A percentile compares a stretch with the other conserved stretches of the same genome.
phyloP scores from a whole-genome alignment of 1,284 basidiomycete species.

The Coniophora puteana region DNA sequence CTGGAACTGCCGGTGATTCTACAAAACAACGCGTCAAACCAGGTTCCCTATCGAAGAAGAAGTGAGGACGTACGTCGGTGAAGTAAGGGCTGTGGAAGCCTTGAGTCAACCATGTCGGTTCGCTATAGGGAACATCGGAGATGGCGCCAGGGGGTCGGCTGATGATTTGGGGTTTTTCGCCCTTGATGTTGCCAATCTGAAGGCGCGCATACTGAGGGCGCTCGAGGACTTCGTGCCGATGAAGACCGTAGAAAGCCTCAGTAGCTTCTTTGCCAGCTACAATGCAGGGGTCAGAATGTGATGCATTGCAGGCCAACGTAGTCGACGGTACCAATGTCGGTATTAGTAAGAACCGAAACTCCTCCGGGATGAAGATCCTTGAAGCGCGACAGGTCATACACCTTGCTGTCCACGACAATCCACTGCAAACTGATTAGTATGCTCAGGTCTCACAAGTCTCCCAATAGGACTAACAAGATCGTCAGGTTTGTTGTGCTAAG shows the following conservation, averaged over 20 bases:
- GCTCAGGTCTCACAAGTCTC: neutral
- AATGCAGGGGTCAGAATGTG: neutral
- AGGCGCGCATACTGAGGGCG: slow-evolving; percentile 80
- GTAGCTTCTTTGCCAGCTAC: slow-evolving; percentile 81
- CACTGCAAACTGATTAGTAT: slow-evolving; percentile 36
- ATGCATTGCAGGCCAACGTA: neutral
- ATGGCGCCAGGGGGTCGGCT: slow-evolving; percentile 62
- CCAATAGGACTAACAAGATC: slow-evolving; percentile 50
- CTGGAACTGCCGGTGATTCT: slow-evolving; percentile 66
- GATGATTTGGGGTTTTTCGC: slow-evolving; percentile 62
- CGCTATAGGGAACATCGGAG: slow-evolving; percentile 84
- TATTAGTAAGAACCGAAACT: slow-evolving; percentile 45
- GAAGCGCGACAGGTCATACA: slow-evolving; percentile 65
- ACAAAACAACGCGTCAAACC: no score
- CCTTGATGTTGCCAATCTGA: slow-evolving; percentile 75
- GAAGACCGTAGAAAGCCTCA: slow-evolving; percentile 87
- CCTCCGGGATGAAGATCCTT: slow-evolving; percentile 68
- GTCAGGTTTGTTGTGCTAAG: slow-evolving; percentile 73
- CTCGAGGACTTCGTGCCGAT: slow-evolving; percentile 82
- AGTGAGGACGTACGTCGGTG: no score
- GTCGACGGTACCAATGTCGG: slow-evolving; percentile 31
- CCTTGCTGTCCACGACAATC: slow-evolving; percentile 64
- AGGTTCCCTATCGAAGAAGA: no score
- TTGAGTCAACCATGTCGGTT: slow-evolving; percentile 83
- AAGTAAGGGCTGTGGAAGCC: slow-evolving; percentile 87